Percentiles rank a stretch among this genome's conserved stretches.
These are phyloP conservation scores for Termitomyces sp. DNA, from an alignment of 768 basidiomycete genomes.

Conservation along the genomic window DNA sequence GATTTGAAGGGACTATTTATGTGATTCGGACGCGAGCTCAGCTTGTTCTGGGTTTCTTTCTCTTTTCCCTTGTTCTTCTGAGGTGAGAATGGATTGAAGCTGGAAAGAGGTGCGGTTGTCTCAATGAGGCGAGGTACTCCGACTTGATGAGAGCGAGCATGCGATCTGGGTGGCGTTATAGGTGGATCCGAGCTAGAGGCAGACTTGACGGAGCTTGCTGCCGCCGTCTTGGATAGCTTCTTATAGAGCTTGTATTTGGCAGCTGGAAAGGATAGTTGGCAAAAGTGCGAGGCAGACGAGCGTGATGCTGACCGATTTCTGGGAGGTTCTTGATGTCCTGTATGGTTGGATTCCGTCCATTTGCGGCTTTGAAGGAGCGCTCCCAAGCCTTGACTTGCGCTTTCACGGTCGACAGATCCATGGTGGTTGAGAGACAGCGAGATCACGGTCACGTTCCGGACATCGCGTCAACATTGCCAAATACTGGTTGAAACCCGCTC, in stretches of 20 bases:
- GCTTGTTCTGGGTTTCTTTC: slow-evolving; percentile 15
- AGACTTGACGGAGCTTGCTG: slow-evolving; percentile 14
- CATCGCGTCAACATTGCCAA: slow-evolving; percentile 36
- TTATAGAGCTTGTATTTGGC: slow-evolving; percentile 82
- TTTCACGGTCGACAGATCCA: slow-evolving; percentile 47
- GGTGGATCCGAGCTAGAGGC: slow-evolving; percentile 21
- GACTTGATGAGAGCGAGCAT: slow-evolving; percentile 22
- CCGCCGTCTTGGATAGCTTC: slow-evolving; percentile 51
- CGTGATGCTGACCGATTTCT: slow-evolving; percentile 48
- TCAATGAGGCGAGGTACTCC: slow-evolving; percentile 48
- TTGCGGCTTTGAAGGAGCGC: slow-evolving; percentile 49
- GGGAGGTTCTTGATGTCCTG: slow-evolving; percentile 66
- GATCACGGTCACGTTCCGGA: slow-evolving; percentile 11
- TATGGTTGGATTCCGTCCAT: slow-evolving; percentile 57
- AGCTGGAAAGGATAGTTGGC: slow-evolving; percentile 35
- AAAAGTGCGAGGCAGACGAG: neutral
- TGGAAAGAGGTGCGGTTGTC: slow-evolving; percentile 43
- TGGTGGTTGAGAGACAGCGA: slow-evolving; percentile 12
- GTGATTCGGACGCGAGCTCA: slow-evolving; percentile 30
- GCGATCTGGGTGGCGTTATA: slow-evolving; percentile 32
- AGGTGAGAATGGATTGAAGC: slow-evolving; percentile 79
- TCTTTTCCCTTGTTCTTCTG: slow-evolving; percentile 56
- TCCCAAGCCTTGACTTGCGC: slow-evolving; percentile 79
- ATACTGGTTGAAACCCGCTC: slow-evolving; percentile 18
- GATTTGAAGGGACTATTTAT: slow-evolving; percentile 38